These are phyloP conservation scores for Pseudomonodictys pantanalensis DNA, from an alignment of 495 filamentous ascomycete genomes.

Conservation along the genomic window DNA sequence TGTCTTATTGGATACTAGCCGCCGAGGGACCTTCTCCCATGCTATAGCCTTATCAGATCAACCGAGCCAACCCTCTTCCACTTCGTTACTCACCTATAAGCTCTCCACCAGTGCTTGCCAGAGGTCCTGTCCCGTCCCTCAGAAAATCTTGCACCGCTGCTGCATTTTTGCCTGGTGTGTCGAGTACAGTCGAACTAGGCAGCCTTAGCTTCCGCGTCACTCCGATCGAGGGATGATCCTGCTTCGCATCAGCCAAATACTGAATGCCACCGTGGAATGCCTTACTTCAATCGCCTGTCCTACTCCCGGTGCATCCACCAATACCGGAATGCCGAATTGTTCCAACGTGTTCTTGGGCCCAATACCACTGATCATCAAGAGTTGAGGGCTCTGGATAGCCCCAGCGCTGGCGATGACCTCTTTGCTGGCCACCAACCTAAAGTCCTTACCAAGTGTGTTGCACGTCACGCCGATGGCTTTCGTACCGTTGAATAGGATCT, in stretches of 20 bases:
- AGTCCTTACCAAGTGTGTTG: not conserved
- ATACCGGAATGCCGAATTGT: constrained; percentile 42
- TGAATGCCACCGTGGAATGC: not conserved
- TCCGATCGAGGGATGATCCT: constrained; percentile 28
- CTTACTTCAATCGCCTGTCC: constrained; percentile 45
- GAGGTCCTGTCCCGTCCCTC: constrained; percentile 14
- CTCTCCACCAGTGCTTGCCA: constrained; percentile 28
- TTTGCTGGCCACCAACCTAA: not conserved
- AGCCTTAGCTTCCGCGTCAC: constrained; percentile 18
- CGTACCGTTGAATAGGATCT: constrained; percentile 45
- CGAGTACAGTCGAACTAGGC: not conserved
- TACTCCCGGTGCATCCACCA: constrained; percentile 48
- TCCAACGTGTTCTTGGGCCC: constrained; percentile 45
- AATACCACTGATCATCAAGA: constrained; percentile 55
- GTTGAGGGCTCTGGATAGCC: constrained; percentile 46
- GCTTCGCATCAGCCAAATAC: constrained; percentile 30
- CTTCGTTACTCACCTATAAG: constrained; percentile 1
- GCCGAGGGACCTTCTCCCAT: constrained; percentile 31
- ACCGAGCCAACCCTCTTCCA: not conserved
- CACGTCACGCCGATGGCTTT: constrained; percentile 50
- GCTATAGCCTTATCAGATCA: not conserved
- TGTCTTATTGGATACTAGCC: constrained; percentile 37
- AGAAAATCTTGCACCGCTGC: constrained; percentile 15
- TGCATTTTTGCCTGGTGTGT: constrained; percentile 2
- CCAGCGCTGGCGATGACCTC: constrained; percentile 13